Evolutionary conservation across 495 filamentous ascomycete genomes (phyloP).

Genomic region (Pseudevernia furfuracea): DNA sequence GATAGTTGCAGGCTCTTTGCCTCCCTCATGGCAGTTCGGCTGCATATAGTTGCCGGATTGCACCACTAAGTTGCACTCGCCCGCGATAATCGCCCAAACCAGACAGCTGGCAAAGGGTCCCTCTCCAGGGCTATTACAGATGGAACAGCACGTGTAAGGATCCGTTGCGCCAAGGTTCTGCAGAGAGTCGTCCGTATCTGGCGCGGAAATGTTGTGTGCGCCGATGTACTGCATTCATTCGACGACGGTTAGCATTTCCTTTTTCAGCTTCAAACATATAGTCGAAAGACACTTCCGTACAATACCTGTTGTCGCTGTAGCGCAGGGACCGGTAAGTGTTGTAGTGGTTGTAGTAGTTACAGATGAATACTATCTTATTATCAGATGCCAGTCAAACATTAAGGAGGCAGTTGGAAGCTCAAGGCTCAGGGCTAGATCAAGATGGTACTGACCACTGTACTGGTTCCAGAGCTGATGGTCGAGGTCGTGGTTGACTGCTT

Average conservation of each 20-base stretch:
- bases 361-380: background rate
- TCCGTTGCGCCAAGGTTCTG: background rate
- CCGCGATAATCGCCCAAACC: background rate
- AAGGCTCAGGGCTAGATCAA: background rate
- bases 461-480: slow-evolving; percentile 1
- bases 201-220: background rate
- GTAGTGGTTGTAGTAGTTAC: background rate
- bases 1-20: slow-evolving; percentile 4
- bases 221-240: background rate
- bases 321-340: background rate
- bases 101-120: slow-evolving; percentile 1
- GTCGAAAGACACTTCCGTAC: background rate
- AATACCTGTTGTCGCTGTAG: background rate
- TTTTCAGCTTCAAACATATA: background rate
- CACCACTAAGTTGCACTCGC: background rate
- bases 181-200: background rate
- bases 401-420: background rate
- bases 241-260: background rate
- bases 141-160: background rate
- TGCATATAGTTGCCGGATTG: background rate
- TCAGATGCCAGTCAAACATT: background rate
- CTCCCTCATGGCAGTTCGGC: background rate
- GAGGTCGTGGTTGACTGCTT: slow-evolving; percentile 1
- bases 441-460: background rate
- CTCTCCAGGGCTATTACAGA: background rate